A percentile compares a stretch with the other conserved stretches of the same genome.
Conservation (phyloP, 1,284 basidiomycete species). For the Rugosomyces carneus region DNA sequence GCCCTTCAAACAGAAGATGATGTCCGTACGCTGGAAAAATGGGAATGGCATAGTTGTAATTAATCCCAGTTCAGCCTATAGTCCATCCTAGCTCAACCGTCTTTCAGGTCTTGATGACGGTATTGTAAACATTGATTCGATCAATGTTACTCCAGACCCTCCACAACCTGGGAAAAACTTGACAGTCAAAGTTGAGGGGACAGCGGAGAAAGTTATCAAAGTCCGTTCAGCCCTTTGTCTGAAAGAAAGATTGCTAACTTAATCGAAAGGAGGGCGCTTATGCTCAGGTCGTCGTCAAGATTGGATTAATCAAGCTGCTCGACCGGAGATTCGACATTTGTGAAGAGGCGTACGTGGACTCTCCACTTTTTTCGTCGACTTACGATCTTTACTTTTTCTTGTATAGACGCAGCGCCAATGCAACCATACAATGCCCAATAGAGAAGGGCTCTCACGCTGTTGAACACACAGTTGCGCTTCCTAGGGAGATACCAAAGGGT, state of each 20-base stretch:
- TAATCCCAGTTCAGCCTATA: background rate
- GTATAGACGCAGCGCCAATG: constrained; percentile 61
- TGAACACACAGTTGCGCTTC: constrained; percentile 75
- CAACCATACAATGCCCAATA: constrained; percentile 76
- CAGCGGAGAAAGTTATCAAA: constrained; percentile 55
- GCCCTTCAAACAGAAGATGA: constrained; percentile 28
- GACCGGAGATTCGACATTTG: constrained; percentile 83
- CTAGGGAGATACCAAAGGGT: constrained; percentile 88
- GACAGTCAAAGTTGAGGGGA: constrained; percentile 71
- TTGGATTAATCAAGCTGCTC: constrained; percentile 83
- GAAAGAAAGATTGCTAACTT: constrained; percentile 2
- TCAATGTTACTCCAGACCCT: constrained; percentile 73
- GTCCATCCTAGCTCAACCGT: constrained; percentile 1
- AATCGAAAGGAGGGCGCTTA: constrained; percentile 76
- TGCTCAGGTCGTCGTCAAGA: constrained; percentile 83
- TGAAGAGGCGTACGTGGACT: constrained; percentile 77
- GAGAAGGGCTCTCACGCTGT: constrained; percentile 64
- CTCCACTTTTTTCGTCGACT: background rate
- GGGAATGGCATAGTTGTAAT: constrained; percentile 57
- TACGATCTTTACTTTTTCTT: constrained; percentile 7
- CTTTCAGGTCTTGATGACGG: constrained; percentile 41
- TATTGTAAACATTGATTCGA: constrained; percentile 55
- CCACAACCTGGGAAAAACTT: constrained; percentile 78
- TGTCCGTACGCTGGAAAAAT: constrained; percentile 36
- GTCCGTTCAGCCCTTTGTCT: constrained; percentile 33